Evolutionary conservation across 305 asterid genomes (phyloP).

Genomic region (Plantago lanceolata): DNA sequence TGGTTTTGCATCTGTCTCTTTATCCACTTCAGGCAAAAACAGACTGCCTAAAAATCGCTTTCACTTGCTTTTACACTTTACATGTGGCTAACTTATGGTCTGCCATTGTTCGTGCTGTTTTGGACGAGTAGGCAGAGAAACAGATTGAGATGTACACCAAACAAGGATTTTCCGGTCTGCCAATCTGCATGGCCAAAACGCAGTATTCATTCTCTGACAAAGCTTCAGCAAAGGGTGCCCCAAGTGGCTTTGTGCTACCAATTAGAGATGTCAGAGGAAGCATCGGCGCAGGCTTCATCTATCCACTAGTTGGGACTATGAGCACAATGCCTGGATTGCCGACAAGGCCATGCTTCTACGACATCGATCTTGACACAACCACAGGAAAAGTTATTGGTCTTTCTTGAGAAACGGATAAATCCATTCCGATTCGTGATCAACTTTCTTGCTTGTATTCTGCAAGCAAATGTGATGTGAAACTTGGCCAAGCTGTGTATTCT

Average conservation of each 20-base stretch:
- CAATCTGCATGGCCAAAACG: constrained; percentile 99
- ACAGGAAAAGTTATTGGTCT: constrained; percentile 86
- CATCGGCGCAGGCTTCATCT: constrained; percentile 94
- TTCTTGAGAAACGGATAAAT: constrained; percentile 43
- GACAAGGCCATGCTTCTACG: constrained; percentile 94
- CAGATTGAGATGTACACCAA: constrained; percentile 87
- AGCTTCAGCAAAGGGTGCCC: constrained; percentile 83
- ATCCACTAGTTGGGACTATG: constrained; percentile 88
- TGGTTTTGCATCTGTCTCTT: no score
- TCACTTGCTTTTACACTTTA: no score
- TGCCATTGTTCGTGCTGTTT: constrained; percentile 1
- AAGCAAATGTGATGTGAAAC: constrained; percentile 8
- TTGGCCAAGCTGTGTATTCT: no score
- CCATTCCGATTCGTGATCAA: background rate
- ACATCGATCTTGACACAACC: constrained; percentile 72
- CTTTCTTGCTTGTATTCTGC: background rate
- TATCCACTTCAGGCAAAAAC: no score
- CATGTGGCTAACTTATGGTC: background rate
- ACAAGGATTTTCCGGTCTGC: constrained; percentile 81
- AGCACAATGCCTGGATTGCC: constrained; percentile 99
- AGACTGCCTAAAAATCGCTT: no score
- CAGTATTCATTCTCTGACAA: constrained; percentile 87
- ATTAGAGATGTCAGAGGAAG: constrained; percentile 89
- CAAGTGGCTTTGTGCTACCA: constrained; percentile 75
- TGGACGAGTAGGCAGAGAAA: constrained; percentile 70